A percentile compares a stretch with the other conserved stretches of the same genome.
Conservation (phyloP, 202 grass and related monocot species). For the Zizania palustris region DNA sequence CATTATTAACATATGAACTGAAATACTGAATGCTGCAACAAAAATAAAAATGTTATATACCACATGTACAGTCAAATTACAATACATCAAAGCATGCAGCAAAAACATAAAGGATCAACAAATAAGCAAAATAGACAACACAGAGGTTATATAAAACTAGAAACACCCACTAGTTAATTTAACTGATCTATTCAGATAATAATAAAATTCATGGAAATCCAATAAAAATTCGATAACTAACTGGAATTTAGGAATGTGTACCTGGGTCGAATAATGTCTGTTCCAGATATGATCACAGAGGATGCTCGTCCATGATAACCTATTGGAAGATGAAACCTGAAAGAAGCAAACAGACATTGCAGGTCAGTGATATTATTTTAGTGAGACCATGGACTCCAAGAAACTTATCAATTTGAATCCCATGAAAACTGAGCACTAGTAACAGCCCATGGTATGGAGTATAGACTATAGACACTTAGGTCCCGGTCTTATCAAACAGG, state of each 20-base stretch:
- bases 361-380: background rate
- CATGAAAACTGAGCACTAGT: too few species aligned
- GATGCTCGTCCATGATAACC: slow-evolving; percentile 91
- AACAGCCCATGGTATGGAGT: too few species aligned
- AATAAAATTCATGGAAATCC: background rate
- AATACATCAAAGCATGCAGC: background rate
- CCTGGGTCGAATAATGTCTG: slow-evolving; percentile 86
- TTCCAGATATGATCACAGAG: slow-evolving; percentile 90
- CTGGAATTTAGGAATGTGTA: slow-evolving; percentile 35
- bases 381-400: too few species aligned
- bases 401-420: too few species aligned
- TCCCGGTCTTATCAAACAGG: too few species aligned
- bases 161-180: slow-evolving; percentile 11
- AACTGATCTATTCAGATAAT: background rate
- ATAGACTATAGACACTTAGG: too few species aligned
- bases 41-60: slow-evolving; percentile 17
- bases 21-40: background rate
- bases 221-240: slow-evolving; percentile 23
- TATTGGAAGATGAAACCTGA: slow-evolving; percentile 93
- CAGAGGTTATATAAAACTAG: slow-evolving; percentile 21
- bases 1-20: background rate
- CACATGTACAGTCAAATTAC: background rate
- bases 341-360: slow-evolving; percentile 15
- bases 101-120: background rate
- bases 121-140: background rate